Evolutionary conservation across 1,139 yeast species (phyloP), one percentile per base, ranked within the genome.

Genomic region (Debaryomyces singareniensis): DNA sequence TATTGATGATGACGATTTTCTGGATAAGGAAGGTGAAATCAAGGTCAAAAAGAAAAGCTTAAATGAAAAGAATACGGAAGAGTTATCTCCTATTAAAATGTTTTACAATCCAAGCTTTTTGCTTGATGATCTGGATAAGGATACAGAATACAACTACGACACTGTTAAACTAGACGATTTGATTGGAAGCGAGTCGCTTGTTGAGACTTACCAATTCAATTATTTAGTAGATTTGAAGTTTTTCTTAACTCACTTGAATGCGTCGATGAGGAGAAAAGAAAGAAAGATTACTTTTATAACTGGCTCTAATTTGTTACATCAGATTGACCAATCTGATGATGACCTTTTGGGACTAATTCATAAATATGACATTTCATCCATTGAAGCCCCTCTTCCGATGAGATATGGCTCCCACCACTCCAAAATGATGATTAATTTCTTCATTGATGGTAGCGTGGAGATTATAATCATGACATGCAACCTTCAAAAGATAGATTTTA

Each of bases 391-490:
- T 11, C 37, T 65, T 4, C 64, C 68, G 1, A 46, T 45, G 28
- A 35, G 57, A 20, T 68, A 52, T 27, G 73, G 67, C 4, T 66
- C 79, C 2, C 87, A 80, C 45, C 87, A 80, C 46, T 66, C 83
- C 2, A 80, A 80, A 43, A 58, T 79, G 71, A 75, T 79, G 67
- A 54, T 80, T 11, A 78, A 78, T 44, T 58, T 70, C 35, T 74
- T 59, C 40, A 47, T 43, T 3, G 73, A 69, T 37, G 44, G 44
- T 11, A 48, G 65, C 1, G 50, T 68, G 18, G 75, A 70, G 42
- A 47, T 79, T 0, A 70, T 72, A n/a, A 57, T 79, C 13, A 71
- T 78, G 55, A 73, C 86, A 0, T 68, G 73, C 44, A 80, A 80
- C 45, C 46, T 78, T 31, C 74, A 78, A 1, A 51, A 53, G 26